These are phyloP conservation scores for Zygotorulaspora sp. DNA, from an alignment of 805 yeast genomes.

Conservation along the genomic window DNA sequence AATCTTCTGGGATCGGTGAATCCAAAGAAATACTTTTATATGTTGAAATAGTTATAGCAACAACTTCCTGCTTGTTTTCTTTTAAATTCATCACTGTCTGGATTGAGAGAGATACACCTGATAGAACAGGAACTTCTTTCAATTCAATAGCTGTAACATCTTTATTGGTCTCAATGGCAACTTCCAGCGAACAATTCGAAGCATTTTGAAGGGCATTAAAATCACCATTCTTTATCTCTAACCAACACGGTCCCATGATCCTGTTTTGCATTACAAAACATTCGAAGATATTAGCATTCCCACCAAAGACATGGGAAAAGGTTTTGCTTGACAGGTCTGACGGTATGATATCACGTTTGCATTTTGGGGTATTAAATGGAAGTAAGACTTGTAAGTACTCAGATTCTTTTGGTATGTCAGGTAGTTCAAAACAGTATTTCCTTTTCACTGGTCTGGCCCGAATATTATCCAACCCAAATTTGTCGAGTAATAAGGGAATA, in stretches of 20 bases:
- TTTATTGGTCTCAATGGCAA: slow-evolving; percentile 48
- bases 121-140: slow-evolving; percentile 59
- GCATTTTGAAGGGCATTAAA: slow-evolving; percentile 55
- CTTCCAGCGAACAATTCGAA: slow-evolving; percentile 79
- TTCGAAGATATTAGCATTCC: slow-evolving; percentile 71
- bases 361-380: slow-evolving; percentile 66
- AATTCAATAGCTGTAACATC: slow-evolving; percentile 45
- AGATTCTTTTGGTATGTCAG: slow-evolving; percentile 67
- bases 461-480: slow-evolving; percentile 56
- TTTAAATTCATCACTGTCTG: slow-evolving; percentile 76
- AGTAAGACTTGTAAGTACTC: slow-evolving; percentile 74
- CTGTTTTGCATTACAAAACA: slow-evolving; percentile 75
- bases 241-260: slow-evolving; percentile 98
- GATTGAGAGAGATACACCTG: slow-evolving; percentile 67
- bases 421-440: slow-evolving; percentile 86
- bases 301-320: slow-evolving; percentile 75
- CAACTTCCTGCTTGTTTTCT: slow-evolving; percentile 78
- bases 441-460: slow-evolving; percentile 66
- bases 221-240: slow-evolving; percentile 63
- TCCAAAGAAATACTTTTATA: slow-evolving; percentile 70
- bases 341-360: slow-evolving; percentile 48
- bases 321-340: slow-evolving; percentile 68
- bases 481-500: slow-evolving; percentile 55
- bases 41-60: slow-evolving; percentile 72
- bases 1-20: slow-evolving; percentile 58